Percentiles rank a stretch among this genome's conserved stretches.
Conservation (phyloP, 2,329 filamentous ascomycete genomes). For the Pseudogymnoascus sp. region DNA sequence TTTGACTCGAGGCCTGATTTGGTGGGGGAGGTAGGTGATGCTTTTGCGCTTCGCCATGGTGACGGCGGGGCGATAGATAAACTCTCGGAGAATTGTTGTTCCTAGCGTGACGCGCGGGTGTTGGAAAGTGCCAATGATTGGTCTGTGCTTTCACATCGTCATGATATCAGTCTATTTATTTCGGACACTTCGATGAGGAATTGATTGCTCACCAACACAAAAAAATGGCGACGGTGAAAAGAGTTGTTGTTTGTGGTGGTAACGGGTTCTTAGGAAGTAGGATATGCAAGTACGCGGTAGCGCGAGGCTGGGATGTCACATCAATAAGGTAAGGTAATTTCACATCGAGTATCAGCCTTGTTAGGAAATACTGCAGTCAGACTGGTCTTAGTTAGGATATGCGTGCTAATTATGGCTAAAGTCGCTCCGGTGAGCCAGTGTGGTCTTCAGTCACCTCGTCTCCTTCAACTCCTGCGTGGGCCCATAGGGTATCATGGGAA, state of each 20-base stretch:
- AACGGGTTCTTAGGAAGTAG: slow-evolving; percentile 84
- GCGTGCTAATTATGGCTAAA: slow-evolving; percentile 30
- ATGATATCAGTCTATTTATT: slow-evolving; percentile 9
- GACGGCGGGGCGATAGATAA: background rate
- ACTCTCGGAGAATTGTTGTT: background rate
- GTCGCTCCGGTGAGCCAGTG: slow-evolving; percentile 80
- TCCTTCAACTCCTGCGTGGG: slow-evolving; percentile 61
- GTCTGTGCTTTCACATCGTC: slow-evolving; percentile 8
- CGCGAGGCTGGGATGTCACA: slow-evolving; percentile 82
- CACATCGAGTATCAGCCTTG: background rate
- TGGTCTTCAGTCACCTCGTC: slow-evolving; percentile 77
- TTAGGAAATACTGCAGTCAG: background rate
- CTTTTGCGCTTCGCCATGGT: background rate
- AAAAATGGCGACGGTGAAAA: slow-evolving; percentile 41
- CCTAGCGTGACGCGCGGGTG: slow-evolving; percentile 4
- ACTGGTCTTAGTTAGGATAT: background rate
- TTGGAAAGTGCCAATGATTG: slow-evolving; percentile 2
- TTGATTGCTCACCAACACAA: slow-evolving; percentile 1
- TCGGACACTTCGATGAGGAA: background rate
- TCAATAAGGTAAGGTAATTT: slow-evolving; percentile 65
- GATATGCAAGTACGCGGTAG: slow-evolving; percentile 84
- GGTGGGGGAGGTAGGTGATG: slow-evolving; percentile 1
- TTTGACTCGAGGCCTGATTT: slow-evolving; percentile 5
- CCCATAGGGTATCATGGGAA: slow-evolving; percentile 76
- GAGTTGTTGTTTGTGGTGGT: slow-evolving; percentile 83